phyloP scores from a whole-genome alignment of 2,329 filamentous ascomycete species.

The Lachnellula suecica region DNA sequence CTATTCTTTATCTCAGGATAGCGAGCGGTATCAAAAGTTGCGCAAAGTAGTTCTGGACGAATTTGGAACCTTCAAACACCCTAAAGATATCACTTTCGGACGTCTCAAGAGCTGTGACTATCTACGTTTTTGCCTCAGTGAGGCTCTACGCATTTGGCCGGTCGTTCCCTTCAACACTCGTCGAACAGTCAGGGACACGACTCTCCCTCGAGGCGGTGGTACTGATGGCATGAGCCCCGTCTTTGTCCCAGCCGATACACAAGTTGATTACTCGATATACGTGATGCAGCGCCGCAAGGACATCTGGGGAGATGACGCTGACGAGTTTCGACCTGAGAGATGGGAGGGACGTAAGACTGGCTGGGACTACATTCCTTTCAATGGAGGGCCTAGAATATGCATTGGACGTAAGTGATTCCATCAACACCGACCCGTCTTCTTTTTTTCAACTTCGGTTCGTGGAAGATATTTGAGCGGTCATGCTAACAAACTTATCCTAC shows the following conservation, averaged over 20 bases:
- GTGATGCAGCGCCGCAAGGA: conserved; percentile 36
- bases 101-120: conserved; percentile 30
- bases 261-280: conserved; percentile 32
- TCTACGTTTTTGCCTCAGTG: conserved; percentile 29
- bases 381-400: too few relatives aligned
- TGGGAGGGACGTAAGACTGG: conserved; percentile 43
- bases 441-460: too few relatives aligned
- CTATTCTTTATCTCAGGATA: conserved; percentile 41
- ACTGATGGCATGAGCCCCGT: conserved; percentile 33
- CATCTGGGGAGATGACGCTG: conserved; percentile 37
- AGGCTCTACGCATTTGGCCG: conserved; percentile 51
- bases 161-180: conserved; percentile 54
- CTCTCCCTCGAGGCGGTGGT: conserved; percentile 37
- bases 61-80: conserved; percentile 33
- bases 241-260: conserved; percentile 30
- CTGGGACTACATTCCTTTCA: conserved; percentile 39
- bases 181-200: conserved; percentile 44
- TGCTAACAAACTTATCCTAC: conserved; percentile 39
- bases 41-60: conserved; percentile 39
- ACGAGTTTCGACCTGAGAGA: conserved; percentile 37
- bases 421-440: too few relatives aligned
- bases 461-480: too few relatives aligned
- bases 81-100: conserved; percentile 27
- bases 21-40: conserved; percentile 41
- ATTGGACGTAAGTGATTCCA: too few relatives aligned